Conservation (phyloP, 495 filamentous ascomycete species). For the Aspergillus homomorphus region DNA sequence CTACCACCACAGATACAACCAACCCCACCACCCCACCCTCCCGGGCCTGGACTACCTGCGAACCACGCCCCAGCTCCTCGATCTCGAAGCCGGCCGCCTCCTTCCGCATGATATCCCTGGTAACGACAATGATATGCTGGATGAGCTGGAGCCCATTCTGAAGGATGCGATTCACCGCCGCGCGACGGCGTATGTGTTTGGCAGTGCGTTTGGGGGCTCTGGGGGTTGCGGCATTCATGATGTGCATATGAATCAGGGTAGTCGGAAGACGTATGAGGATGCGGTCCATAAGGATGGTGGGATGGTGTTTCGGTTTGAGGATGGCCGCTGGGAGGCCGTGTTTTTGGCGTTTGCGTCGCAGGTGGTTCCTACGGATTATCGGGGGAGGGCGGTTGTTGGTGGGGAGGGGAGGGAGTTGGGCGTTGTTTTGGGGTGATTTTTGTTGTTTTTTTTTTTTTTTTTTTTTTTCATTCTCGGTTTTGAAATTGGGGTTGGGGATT, state of each 20-base stretch:
- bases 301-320: not conserved
- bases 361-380: not conserved
- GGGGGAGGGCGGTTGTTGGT: not conserved
- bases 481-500: too few relatives aligned
- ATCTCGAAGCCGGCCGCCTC: not conserved
- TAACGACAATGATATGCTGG: not conserved
- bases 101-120: not conserved
- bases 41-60: not conserved
- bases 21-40: not conserved
- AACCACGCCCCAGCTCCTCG: not conserved
- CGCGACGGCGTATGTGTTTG: not conserved
- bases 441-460: too few relatives aligned
- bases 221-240: not conserved
- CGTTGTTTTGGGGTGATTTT: not conserved
- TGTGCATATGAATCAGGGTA: not conserved
- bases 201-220: not conserved
- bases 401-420: not conserved
- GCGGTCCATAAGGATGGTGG: not conserved
- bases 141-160: not conserved
- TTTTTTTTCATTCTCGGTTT: too few relatives aligned
- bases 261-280: not conserved
- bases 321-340: not conserved
- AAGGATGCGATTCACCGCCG: not conserved
- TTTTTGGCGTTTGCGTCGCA: not conserved
- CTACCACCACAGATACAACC: not conserved